These are phyloP conservation scores for Brettanomyces bruxellensis DNA, from an alignment of 805 yeast genomes.

Conservation along the genomic window DNA sequence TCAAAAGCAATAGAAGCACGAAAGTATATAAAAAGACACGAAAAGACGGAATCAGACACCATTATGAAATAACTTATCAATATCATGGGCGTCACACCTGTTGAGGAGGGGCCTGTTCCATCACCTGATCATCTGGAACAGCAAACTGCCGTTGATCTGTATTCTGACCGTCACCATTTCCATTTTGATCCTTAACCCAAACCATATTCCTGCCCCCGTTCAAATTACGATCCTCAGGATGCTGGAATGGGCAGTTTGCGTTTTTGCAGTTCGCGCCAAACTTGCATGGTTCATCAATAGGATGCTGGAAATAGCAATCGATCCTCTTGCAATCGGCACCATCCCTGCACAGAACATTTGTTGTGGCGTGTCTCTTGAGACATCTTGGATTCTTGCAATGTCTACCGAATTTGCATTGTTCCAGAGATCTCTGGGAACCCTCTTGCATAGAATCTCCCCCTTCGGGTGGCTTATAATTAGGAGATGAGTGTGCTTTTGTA, in stretches of 20 bases:
- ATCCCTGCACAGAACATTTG: constrained; percentile 68
- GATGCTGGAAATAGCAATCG: constrained; percentile 81
- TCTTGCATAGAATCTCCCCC: constrained; percentile 10
- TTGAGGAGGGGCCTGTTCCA: constrained; percentile 57
- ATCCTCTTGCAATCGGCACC: constrained; percentile 71
- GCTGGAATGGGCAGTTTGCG: constrained; percentile 61
- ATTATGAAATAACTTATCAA: not conserved
- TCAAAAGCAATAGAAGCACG: not conserved
- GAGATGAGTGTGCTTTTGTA: constrained; percentile 76
- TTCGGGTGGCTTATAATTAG: constrained; percentile 31
- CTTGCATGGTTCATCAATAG: constrained; percentile 69
- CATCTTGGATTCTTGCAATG: constrained; percentile 73
- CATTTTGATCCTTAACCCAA: constrained; percentile 21
- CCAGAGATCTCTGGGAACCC: constrained; percentile 45
- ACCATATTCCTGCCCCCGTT: constrained; percentile 19
- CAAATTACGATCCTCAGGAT: constrained; percentile 67
- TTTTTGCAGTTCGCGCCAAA: constrained; percentile 72
- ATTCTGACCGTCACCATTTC: constrained; percentile 11
- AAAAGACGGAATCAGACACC: not conserved
- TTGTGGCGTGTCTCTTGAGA: constrained; percentile 76
- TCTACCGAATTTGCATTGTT: constrained; percentile 74
- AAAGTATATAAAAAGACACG: constrained; percentile 1
- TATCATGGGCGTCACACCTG: constrained; percentile 17
- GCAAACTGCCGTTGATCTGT: constrained; percentile 67
- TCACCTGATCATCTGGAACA: constrained; percentile 61